Conservation (phyloP, 176 grass and related monocot genomes). For the Puya raimondii region DNA sequence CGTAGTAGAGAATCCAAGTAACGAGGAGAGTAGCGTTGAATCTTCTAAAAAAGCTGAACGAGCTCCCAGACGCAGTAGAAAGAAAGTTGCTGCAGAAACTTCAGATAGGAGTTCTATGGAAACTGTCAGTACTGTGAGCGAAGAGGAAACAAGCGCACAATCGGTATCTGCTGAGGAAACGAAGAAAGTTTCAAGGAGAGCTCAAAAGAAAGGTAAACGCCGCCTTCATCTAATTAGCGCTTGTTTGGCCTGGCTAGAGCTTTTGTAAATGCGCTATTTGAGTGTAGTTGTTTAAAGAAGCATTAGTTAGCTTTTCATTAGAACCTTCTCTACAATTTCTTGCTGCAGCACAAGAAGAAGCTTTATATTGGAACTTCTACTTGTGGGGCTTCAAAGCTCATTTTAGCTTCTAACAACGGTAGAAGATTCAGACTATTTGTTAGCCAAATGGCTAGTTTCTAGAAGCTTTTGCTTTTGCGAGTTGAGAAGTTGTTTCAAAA, state of each 20-base stretch:
- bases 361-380: not conserved
- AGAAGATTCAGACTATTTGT: too few species aligned
- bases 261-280: not conserved
- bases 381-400: too few species aligned
- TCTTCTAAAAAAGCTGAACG: constrained; percentile 22
- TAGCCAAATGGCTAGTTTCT: too few species aligned
- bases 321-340: not conserved
- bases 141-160: constrained; percentile 19
- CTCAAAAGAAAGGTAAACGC: constrained; percentile 49
- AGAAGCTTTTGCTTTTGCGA: not conserved
- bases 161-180: constrained; percentile 32
- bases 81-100: constrained; percentile 28
- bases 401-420: too few species aligned
- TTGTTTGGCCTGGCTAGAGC: not conserved
- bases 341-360: not conserved
- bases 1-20: constrained; percentile 14
- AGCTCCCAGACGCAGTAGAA: constrained; percentile 32
- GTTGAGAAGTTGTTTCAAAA: not conserved
- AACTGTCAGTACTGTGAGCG: not conserved
- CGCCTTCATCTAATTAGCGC: not conserved
- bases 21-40: constrained; percentile 25
- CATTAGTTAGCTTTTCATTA: too few species aligned
- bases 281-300: too few species aligned
- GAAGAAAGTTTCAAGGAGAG: constrained; percentile 34
- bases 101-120: constrained; percentile 4